Percentiles rank a stretch among this genome's conserved stretches.
phyloP scores from a whole-genome alignment of 1,139 yeast genomes.

The Maudiozyma humilis region DNA sequence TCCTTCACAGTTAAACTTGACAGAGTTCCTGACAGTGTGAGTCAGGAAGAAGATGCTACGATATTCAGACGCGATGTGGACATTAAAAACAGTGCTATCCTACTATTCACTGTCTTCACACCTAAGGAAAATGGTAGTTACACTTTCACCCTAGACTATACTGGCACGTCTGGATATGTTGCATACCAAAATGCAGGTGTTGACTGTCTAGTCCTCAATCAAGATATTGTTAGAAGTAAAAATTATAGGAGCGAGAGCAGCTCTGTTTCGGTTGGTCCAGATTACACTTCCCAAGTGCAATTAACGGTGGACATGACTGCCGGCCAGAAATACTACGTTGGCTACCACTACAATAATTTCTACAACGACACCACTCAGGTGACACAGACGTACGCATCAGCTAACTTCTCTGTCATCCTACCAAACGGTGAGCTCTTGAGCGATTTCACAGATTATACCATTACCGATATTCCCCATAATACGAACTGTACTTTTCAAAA shows the following conservation, averaged over 20 bases:
- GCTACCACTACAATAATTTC: neutral
- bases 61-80: neutral
- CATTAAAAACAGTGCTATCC: neutral
- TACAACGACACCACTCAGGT: neutral
- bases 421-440: neutral
- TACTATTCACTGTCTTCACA: neutral
- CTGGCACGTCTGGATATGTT: neutral
- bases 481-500: neutral
- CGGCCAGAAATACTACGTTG: neutral
- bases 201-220: neutral
- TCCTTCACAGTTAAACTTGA: neutral
- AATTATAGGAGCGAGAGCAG: neutral
- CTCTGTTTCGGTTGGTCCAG: neutral
- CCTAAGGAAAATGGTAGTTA: neutral
- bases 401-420: neutral
- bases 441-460: neutral
- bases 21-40: neutral
- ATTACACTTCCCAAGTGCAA: neutral
- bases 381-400: neutral
- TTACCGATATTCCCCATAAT: neutral
- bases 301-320: neutral
- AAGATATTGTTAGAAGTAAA: neutral
- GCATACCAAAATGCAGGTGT: neutral
- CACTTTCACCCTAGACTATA: neutral
- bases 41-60: neutral